A percentile compares a stretch with the other conserved stretches of the same genome.
phyloP scores from a whole-genome alignment of 768 basidiomycete species.

The Chalciporus piperatus region DNA sequence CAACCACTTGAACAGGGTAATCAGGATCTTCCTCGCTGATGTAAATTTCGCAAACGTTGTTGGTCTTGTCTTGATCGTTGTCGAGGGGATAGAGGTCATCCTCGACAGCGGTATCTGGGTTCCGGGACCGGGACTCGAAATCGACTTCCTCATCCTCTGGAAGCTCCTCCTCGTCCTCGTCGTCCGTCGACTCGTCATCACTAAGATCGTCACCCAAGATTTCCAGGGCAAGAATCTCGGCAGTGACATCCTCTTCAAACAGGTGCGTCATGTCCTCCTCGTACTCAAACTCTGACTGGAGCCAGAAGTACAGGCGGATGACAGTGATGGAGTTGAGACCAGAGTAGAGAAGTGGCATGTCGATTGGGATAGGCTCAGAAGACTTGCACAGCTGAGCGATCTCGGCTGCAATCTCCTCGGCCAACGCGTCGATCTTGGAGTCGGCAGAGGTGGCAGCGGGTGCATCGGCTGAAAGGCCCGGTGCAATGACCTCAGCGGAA shows the following conservation, averaged over 20 bases:
- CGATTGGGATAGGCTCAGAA: conserved; percentile 23
- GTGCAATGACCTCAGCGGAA: conserved; percentile 9
- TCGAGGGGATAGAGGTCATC: neutral
- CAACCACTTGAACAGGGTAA: too few relatives aligned
- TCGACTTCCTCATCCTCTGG: neutral
- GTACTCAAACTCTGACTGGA: conserved; percentile 33
- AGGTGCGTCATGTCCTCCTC: conserved; percentile 28
- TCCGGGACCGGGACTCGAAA: neutral
- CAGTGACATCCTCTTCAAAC: conserved; percentile 31
- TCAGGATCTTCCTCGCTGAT: conserved; percentile 8
- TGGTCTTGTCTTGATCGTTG: too few relatives aligned
- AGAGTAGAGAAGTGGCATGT: conserved; percentile 31
- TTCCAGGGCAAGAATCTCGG: conserved; percentile 28
- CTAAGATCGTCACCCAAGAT: conserved; percentile 12
- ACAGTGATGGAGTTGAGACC: conserved; percentile 33
- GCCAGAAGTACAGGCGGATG: conserved; percentile 31
- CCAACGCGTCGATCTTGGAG: conserved; percentile 20
- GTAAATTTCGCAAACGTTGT: neutral
- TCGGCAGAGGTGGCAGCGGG: neutral
- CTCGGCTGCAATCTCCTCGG: conserved; percentile 34
- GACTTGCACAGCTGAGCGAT: conserved; percentile 31
- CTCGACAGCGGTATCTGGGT: conserved; percentile 11
- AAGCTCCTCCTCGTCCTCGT: too few relatives aligned
- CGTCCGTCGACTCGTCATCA: neutral
- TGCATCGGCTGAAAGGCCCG: conserved; percentile 16